phyloP scores from a whole-genome alignment of 176 grass and related monocot species.

The Phyllostachys edulis region DNA sequence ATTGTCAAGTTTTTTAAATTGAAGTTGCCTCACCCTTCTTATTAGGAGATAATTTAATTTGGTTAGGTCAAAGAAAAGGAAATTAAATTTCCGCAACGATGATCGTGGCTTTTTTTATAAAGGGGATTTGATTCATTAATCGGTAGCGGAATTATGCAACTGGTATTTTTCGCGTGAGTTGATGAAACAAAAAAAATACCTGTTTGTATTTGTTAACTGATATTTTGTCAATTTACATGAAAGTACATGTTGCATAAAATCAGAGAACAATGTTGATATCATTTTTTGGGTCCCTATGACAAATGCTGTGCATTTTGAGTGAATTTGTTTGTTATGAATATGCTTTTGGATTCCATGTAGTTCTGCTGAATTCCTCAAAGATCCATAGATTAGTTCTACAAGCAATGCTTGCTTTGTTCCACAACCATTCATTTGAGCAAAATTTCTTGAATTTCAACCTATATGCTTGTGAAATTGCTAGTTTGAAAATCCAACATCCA shows the following conservation, averaged over 20 bases:
- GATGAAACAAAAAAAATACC: no score
- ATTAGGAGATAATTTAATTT: not conserved
- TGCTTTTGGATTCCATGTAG: not conserved
- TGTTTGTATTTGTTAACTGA: not conserved
- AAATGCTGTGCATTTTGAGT: not conserved
- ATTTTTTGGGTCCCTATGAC: not conserved
- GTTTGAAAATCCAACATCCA: not conserved
- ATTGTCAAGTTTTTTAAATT: not conserved
- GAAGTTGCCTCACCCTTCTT: not conserved
- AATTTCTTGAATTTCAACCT: not conserved
- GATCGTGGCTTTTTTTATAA: not conserved
- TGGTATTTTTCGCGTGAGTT: not conserved
- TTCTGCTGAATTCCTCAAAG: not conserved
- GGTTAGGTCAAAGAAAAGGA: not conserved
- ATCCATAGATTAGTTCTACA: not conserved
- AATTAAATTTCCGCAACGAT: not conserved
- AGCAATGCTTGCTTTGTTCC: not conserved
- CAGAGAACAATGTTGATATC: not conserved
- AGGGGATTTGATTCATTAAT: not conserved
- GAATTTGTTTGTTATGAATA: slow-evolving; percentile 21
- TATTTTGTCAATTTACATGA: not conserved
- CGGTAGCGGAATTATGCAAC: not conserved
- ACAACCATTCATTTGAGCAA: not conserved
- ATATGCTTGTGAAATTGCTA: not conserved
- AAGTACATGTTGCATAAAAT: not conserved